Conservation (phyloP, 2,329 filamentous ascomycete genomes). For the Acarospora socialis region DNA sequence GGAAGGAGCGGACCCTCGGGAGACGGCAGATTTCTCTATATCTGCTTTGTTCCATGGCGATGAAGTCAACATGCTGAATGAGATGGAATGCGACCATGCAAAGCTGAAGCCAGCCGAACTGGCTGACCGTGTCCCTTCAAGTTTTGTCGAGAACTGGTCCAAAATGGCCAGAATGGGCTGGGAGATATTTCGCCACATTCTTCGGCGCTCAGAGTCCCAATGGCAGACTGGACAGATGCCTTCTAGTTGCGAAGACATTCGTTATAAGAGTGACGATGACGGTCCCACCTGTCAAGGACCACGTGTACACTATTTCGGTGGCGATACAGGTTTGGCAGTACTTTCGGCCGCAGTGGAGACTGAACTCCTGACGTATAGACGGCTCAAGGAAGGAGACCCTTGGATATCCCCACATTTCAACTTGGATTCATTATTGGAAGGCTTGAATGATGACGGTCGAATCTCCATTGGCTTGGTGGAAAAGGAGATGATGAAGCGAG, state of each 20-base stretch:
- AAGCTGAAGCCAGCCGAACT: slow-evolving; percentile 16
- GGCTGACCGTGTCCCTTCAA: slow-evolving; percentile 7
- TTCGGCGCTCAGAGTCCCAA: slow-evolving; percentile 10
- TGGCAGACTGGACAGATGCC: slow-evolving; percentile 1
- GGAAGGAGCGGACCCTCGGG: slow-evolving; percentile 18
- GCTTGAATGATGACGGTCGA: slow-evolving; percentile 5
- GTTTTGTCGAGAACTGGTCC: slow-evolving; percentile 9
- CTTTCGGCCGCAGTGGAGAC: slow-evolving; percentile 26
- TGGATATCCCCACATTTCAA: slow-evolving; percentile 16
- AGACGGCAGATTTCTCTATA: slow-evolving; percentile 14
- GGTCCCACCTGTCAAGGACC: too few species aligned
- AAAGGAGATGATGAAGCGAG: slow-evolving; percentile 12
- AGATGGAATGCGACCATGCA: slow-evolving; percentile 16
- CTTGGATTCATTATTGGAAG: slow-evolving; percentile 8
- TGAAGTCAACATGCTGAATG: too few species aligned
- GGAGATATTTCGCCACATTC: slow-evolving; percentile 15
- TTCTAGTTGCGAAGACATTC: too few species aligned
- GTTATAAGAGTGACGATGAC: too few species aligned
- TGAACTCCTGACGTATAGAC: slow-evolving; percentile 25
- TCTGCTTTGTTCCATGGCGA: slow-evolving; percentile 6
- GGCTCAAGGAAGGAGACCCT: slow-evolving; percentile 16
- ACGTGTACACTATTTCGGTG: slow-evolving; percentile 10
- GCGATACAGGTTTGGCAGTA: slow-evolving; percentile 10
- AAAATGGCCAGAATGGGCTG: slow-evolving; percentile 13
- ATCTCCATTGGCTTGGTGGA: slow-evolving; percentile 9